Evolutionary conservation across 2,329 filamentous ascomycete species (phyloP).

Genomic region (Fusarium sp.): DNA sequence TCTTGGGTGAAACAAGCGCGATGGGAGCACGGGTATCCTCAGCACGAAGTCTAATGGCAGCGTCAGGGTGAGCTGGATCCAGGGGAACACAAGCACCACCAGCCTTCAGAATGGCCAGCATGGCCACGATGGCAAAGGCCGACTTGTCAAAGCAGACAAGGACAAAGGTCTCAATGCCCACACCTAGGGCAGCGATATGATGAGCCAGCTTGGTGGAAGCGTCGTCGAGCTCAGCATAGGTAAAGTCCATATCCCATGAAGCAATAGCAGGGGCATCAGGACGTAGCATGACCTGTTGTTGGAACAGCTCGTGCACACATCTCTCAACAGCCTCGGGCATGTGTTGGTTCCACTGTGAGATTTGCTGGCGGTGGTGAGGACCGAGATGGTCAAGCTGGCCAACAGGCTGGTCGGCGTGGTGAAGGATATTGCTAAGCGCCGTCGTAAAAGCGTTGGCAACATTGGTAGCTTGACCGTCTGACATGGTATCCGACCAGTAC

Average conservation of each 20-base stretch:
- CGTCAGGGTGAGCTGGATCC: slow-evolving; percentile 40
- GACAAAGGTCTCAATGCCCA: slow-evolving; percentile 14
- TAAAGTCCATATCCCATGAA: slow-evolving; percentile 39
- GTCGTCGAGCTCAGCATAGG: slow-evolving; percentile 36
- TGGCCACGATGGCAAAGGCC: slow-evolving; percentile 24
- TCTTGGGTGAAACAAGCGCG: slow-evolving; percentile 27
- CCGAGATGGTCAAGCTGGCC: slow-evolving; percentile 28
- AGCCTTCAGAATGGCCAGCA: slow-evolving; percentile 39
- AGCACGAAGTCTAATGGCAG: slow-evolving; percentile 24
- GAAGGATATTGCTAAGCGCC: slow-evolving; percentile 39
- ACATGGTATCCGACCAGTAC: slow-evolving; percentile 44
- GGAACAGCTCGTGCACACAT: slow-evolving; percentile 35
- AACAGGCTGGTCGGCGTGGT: slow-evolving; percentile 18
- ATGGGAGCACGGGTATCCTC: slow-evolving; percentile 32
- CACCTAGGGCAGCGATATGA: slow-evolving; percentile 14
- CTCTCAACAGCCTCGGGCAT: slow-evolving; percentile 23
- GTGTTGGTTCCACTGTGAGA: slow-evolving; percentile 24
- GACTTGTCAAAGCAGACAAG: slow-evolving; percentile 41
- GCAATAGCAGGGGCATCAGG: slow-evolving; percentile 27
- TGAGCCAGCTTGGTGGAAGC: slow-evolving; percentile 32
- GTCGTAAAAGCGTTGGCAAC: slow-evolving; percentile 36
- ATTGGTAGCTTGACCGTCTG: slow-evolving; percentile 36
- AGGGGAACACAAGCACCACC: slow-evolving; percentile 34
- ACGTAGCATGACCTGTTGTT: not conserved
- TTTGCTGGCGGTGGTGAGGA: not conserved